Evolutionary conservation across 2,329 filamentous ascomycete species (phyloP), one percentile per base, ranked within the genome.

Genomic region (Pseudocercospora pini-densiflorae): DNA sequence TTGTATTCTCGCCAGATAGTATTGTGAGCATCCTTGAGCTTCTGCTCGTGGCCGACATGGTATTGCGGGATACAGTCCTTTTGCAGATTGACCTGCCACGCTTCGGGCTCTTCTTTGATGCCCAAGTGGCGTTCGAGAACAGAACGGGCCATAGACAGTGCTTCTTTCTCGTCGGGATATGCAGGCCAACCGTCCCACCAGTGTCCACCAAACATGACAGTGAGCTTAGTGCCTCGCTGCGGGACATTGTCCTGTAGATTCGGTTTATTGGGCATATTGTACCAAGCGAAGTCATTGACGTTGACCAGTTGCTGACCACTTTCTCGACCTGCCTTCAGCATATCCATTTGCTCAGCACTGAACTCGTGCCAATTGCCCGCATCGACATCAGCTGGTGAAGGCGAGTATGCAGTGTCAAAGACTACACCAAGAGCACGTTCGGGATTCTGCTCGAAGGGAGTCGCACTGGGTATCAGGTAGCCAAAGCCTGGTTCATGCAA

Each of bases 131-230:
- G 86, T 68, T 86, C 80, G 1, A 97, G 82, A 6, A 96, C 82
- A 1, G 83, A 79, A 68, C 87, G 86, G 36, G 94, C 93, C 86
- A 94, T 90, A 5, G 79, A 76, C 27, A 91, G 81, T 16, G 88
- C 93, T 70, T 91, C 85, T 14, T 89, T 83, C 68, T 89, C 84
- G 59, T 86, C 81, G 0, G 93, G 93, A 64, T 87, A 87, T 45
- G 82, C 80, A 1, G 79, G 75, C 82, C 85, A 88, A 65, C 82
- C 86, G 77, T 93, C 85, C 92, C 92, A 98, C 86, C 92, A 93
- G 80, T 97, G 93, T 1, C 95, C 95, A 66, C 95, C 95, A 64
- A 99, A 83, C 89, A 99, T 97, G 72, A 98, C 92, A 16, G 94
- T 97, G 61, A 98, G 80, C 78, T 97, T 97, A 14, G 93, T 97